A percentile compares a stretch with the other conserved stretches of the same genome.
These are phyloP conservation scores for Penicillium brevicompactum DNA, from an alignment of 2,329 filamentous ascomycete genomes.

Conservation along the genomic window DNA sequence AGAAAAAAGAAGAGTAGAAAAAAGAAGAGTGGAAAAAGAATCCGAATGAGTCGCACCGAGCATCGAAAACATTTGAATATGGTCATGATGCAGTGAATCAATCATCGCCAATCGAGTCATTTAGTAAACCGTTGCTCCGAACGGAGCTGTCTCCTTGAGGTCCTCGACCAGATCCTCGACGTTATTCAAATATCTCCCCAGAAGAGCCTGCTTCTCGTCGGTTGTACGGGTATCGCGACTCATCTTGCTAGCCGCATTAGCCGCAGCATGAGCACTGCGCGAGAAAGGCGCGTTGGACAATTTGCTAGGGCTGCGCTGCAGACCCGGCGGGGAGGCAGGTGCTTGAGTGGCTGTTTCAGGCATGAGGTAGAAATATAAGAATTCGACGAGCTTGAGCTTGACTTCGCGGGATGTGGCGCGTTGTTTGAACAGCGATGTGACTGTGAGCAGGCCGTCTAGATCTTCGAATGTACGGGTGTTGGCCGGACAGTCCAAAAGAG, in stretches of 20 bases:
- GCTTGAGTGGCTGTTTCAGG: constrained; percentile 67
- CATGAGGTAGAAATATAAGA: constrained; percentile 98
- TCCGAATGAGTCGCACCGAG: constrained; percentile 21
- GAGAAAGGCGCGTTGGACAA: constrained; percentile 61
- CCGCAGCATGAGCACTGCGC: constrained; percentile 37
- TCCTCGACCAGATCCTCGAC: constrained; percentile 85
- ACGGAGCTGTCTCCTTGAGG: constrained; percentile 75
- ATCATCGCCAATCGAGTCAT: constrained; percentile 19
- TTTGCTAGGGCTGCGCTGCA: constrained; percentile 71
- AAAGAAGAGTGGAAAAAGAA: constrained; percentile 5
- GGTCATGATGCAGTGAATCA: constrained; percentile 9
- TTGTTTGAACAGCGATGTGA: constrained; percentile 91
- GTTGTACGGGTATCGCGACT: constrained; percentile 62
- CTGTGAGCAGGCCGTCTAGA: constrained; percentile 86
- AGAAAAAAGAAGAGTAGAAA: constrained; percentile 1
- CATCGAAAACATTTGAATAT: constrained; percentile 23
- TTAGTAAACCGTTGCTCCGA: constrained; percentile 57
- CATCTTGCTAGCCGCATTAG: constrained; percentile 25
- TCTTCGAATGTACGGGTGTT: constrained; percentile 92
- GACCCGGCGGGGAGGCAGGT: constrained; percentile 48
- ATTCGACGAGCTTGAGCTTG: constrained; percentile 94
- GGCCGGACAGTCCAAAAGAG: constrained; percentile 79
- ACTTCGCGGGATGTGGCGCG: constrained; percentile 83
- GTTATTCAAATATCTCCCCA: constrained; percentile 76
- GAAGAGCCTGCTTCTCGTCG: constrained; percentile 77